Evolutionary conservation across 148 eudicot species (phyloP), one percentile per base, ranked within the genome.

Genomic region (Simmondsia chinensis): DNA sequence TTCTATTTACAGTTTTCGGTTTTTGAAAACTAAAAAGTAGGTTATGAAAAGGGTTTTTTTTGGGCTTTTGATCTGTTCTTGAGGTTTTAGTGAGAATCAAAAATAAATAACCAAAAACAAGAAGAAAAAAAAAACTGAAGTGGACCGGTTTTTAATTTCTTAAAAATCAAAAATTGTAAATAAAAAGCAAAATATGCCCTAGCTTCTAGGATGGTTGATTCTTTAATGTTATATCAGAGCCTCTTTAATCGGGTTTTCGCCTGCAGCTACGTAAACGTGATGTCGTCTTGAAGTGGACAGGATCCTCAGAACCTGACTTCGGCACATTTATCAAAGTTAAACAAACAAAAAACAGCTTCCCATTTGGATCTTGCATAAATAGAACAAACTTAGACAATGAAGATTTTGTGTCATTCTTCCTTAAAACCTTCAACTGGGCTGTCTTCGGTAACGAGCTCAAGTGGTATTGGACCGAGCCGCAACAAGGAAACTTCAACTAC

Each of bases 381-480:
- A 53, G 95, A 57, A 41, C 72, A 13, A 79, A 79, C 64, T 61
- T 85, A 33, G 95, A 91, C 70, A 91, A 79, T 6, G 95, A 91
- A 64, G 95, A 85, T 46, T 91, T 74, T 13, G 80, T 79, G 7
- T 61, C 68, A 23, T 91, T 91, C 75, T 82, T 91, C 24, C 27
- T 64, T n/a, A 75, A 82, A 36, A 46, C 85, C 64, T 91, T 91
- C 58, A 85, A 85, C 61, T 91, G 97, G 97, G 76, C 89, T 2
- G 97, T 91, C 12, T 91, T 91, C 46, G 95, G 67, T 12, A 91
- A 91, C 37, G 97, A 91, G 66, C 59, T 91, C 46, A 91, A 91
- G 69, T 91, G 97, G 97, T 85, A 65, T 18, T 79, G 86, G 88
- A 91, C 97, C 2, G 97, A 91, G 66, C 46, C 94, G 37, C 88